phyloP scores from a whole-genome alignment of 2,329 filamentous ascomycete species.

The Sphaerulina musiva region DNA sequence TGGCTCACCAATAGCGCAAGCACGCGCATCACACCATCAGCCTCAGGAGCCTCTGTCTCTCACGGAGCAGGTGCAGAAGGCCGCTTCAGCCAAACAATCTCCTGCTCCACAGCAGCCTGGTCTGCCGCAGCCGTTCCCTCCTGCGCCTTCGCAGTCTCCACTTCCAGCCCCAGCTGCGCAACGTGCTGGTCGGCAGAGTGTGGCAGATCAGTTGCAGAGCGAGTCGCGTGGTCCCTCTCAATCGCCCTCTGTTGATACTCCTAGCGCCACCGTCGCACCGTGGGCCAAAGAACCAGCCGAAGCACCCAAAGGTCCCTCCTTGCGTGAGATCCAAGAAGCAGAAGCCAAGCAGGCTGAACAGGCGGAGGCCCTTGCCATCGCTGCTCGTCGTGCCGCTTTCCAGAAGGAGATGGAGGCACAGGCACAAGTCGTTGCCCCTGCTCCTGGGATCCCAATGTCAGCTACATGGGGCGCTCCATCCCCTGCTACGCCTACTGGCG shows the following conservation, averaged over 20 bases:
- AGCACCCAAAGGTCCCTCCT: conserved; percentile 72
- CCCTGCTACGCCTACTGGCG: conserved; percentile 54
- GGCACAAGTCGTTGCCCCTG: conserved; percentile 46
- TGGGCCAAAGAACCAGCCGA: conserved; percentile 83
- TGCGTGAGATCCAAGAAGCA: conserved; percentile 94
- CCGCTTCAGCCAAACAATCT: conserved; percentile 55
- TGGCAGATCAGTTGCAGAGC: conserved; percentile 65
- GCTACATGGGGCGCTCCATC: conserved; percentile 81
- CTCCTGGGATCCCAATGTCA: conserved; percentile 73
- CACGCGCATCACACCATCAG: conserved; percentile 22
- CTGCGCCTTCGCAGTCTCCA: conserved; percentile 69
- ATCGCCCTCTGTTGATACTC: conserved; percentile 62
- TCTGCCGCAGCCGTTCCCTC: conserved; percentile 69
- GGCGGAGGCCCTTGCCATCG: conserved; percentile 72
- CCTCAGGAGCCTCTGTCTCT: conserved; percentile 57
- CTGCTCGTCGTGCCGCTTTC: conserved; percentile 66
- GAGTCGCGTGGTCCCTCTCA: conserved; percentile 68
- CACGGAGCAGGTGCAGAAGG: conserved; percentile 78
- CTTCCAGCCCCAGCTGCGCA: conserved; percentile 85
- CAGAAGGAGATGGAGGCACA: conserved; percentile 70
- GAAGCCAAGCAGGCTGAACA: conserved; percentile 91
- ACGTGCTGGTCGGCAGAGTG: conserved; percentile 65
- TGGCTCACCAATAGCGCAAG: conserved; percentile 11
- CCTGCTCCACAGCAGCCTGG: conserved; percentile 48
- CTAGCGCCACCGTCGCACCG: conserved; percentile 71